phyloP scores from a whole-genome alignment of 805 yeast genomes.

The Starmerella etchellsii region DNA sequence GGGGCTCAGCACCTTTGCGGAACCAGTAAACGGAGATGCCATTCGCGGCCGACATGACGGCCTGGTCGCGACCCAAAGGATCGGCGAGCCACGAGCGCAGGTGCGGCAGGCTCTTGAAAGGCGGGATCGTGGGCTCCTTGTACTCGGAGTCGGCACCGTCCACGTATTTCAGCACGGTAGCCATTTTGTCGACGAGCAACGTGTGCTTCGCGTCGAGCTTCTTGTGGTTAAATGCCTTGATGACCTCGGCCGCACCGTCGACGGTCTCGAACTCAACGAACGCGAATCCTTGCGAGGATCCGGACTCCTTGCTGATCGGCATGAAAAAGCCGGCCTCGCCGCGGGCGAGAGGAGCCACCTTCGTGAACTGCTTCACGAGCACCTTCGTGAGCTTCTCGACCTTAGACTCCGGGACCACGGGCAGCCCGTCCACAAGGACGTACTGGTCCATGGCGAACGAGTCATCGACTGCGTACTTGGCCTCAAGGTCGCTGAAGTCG shows the following conservation, averaged over 20 bases:
- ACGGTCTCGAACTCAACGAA: constrained; percentile 69
- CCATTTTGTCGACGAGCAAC: constrained; percentile 65
- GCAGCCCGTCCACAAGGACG: constrained; percentile 88
- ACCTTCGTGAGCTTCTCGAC: constrained; percentile 75
- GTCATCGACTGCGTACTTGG: constrained; percentile 50
- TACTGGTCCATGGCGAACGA: constrained; percentile 57
- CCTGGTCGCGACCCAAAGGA: constrained; percentile 79
- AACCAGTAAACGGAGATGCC: constrained; percentile 81
- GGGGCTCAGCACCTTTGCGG: constrained; percentile 57
- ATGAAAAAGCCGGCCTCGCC: constrained; percentile 48
- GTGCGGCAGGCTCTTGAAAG: constrained; percentile 64
- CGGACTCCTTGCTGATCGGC: constrained; percentile 52
- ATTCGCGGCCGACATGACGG: constrained; percentile 65
- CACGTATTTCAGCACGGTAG: constrained; percentile 23
- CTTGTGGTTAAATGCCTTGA: constrained; percentile 70
- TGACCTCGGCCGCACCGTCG: constrained; percentile 61
- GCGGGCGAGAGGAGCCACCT: constrained; percentile 54
- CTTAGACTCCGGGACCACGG: constrained; percentile 84
- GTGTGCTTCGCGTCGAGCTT: constrained; percentile 90
- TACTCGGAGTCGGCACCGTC: constrained; percentile 40
- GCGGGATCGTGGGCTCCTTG: constrained; percentile 59
- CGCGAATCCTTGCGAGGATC: constrained; percentile 66
- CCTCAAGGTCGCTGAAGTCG: constrained; percentile 76
- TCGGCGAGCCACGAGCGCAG: constrained; percentile 87
- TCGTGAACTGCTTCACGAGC: constrained; percentile 61